These are phyloP conservation scores for Pythium chondricola DNA, from an alignment of 352 stramenopile genomes.

Conservation along the genomic window DNA sequence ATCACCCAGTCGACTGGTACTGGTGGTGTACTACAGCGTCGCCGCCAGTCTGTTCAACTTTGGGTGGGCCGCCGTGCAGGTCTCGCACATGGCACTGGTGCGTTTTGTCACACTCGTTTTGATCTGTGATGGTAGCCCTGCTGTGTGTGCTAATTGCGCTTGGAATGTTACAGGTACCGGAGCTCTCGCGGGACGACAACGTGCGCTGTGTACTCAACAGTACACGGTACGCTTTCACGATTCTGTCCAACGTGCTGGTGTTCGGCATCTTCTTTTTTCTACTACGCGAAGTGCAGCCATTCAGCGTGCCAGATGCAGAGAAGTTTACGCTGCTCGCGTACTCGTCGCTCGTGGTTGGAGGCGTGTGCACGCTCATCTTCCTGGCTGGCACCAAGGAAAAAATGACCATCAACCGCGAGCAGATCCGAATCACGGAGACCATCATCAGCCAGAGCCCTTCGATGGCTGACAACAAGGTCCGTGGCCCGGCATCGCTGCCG, in stretches of 20 bases:
- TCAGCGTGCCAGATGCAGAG: constrained; percentile 51
- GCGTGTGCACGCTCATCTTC: constrained; percentile 57
- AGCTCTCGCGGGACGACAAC: constrained; percentile 72
- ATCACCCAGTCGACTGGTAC: constrained; percentile 43
- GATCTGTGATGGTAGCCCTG: too few relatives aligned
- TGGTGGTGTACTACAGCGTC: constrained; percentile 75
- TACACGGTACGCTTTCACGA: constrained; percentile 80
- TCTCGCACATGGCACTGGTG: constrained; percentile 85
- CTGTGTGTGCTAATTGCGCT: background rate
- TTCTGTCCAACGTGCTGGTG: constrained; percentile 83
- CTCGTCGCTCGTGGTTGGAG: constrained; percentile 60
- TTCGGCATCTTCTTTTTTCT: constrained; percentile 78
- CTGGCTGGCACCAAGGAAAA: constrained; percentile 63
- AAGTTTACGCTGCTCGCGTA: constrained; percentile 80
- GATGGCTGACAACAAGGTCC: constrained; percentile 37
- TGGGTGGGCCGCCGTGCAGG: constrained; percentile 77
- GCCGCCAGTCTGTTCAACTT: constrained; percentile 80
- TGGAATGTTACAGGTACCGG: constrained; percentile 38
- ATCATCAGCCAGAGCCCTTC: constrained; percentile 42
- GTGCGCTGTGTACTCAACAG: constrained; percentile 77
- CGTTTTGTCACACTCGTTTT: background rate
- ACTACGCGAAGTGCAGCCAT: constrained; percentile 45
- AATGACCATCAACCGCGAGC: constrained; percentile 19
- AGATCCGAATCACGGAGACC: constrained; percentile 18
- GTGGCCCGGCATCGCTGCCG: constrained; percentile 36